A percentile compares a stretch with the other conserved stretches of the same genome.
These are phyloP conservation scores for Senecio squalidus DNA, from an alignment of 140 eudicot species.

Conservation along the genomic window DNA sequence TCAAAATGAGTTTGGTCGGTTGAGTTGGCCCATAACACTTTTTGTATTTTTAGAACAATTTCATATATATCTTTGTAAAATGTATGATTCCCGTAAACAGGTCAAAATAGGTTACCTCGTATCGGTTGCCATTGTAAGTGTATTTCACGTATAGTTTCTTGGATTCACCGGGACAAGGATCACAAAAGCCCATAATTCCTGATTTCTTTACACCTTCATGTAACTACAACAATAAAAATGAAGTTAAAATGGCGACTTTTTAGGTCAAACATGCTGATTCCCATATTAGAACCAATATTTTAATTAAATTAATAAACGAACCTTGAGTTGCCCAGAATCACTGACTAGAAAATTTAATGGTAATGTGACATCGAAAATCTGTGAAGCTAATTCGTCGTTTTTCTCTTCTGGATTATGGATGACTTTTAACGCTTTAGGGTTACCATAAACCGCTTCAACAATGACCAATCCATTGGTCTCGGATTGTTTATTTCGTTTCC, in stretches of 20 bases:
- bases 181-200: slow-evolving; percentile 97
- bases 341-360: slow-evolving; percentile 81
- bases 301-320: slow-evolving; percentile 9
- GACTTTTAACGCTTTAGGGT: slow-evolving; percentile 38
- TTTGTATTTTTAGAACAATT: too few species aligned
- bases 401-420: slow-evolving; percentile 34
- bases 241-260: not conserved
- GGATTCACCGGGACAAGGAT: slow-evolving; percentile 93
- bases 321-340: slow-evolving; percentile 93
- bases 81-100: too few species aligned
- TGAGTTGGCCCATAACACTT: too few species aligned
- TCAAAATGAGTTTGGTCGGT: too few species aligned
- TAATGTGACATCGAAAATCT: slow-evolving; percentile 70
- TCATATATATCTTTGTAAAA: too few species aligned
- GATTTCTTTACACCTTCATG: slow-evolving; percentile 95
- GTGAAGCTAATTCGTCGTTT: slow-evolving; percentile 57
- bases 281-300: not conserved
- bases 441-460: slow-evolving; percentile 75
- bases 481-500: slow-evolving; percentile 64
- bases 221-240: slow-evolving; percentile 44
- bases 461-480: slow-evolving; percentile 73
- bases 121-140: slow-evolving; percentile 44
- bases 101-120: too few species aligned
- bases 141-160: slow-evolving; percentile 62
- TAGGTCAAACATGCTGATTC: slow-evolving; percentile 10